Base-by-base conservation (phyloP, 2,329 filamentous ascomycete genomes). In the Monosporascus sp. region DNA sequence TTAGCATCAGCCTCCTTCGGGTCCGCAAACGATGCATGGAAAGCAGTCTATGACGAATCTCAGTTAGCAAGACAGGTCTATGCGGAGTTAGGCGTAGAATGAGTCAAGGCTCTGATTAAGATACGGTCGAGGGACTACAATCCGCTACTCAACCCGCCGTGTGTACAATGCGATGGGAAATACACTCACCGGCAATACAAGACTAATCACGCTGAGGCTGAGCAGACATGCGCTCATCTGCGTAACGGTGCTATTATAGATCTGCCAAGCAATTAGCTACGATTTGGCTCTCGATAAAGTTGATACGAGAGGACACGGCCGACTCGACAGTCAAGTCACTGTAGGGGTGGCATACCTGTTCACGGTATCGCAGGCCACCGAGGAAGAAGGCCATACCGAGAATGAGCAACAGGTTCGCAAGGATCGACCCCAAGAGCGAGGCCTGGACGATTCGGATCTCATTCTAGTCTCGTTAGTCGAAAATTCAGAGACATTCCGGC, bases 171-270 rank as follows among this genome's bases (percentile, higher is more conserved):
- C 6, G 27, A 16, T 16, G 16, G 5, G 22, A n/a, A 5, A 1
- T 11, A 37, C 16, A 72, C 82, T 62, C 72, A 88, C 87, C 1
- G 92, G 91, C 14, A 97, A 74, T 26, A 96, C 81, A 22, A 96
- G 77, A 75, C 91, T 96, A 72, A 90, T 92, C 56, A 96, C 92
- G 66, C 89, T 92, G 71, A 96, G 72, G 76, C 90, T 95, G 61
- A 97, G 82, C 62, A 97, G 78, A 73, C 91, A 96, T 50, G 92
- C 92, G 68, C 91, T 96, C 90, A 96, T 96, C 69, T 97, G 91
- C 1, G 91, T 96, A 54, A 96, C 90, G 22, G 90, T 96, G 72
- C 86, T 94, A 73, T 96, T 97, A 74, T 96, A 97, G 58, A 97
- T 86, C 83, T 88, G 51, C 22, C 34, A 49, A 26, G 5, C 4